Evolutionary conservation across 176 grass and related monocot species (phyloP), one percentile per base, ranked within the genome.

Genomic region (Aegilops longissima): DNA sequence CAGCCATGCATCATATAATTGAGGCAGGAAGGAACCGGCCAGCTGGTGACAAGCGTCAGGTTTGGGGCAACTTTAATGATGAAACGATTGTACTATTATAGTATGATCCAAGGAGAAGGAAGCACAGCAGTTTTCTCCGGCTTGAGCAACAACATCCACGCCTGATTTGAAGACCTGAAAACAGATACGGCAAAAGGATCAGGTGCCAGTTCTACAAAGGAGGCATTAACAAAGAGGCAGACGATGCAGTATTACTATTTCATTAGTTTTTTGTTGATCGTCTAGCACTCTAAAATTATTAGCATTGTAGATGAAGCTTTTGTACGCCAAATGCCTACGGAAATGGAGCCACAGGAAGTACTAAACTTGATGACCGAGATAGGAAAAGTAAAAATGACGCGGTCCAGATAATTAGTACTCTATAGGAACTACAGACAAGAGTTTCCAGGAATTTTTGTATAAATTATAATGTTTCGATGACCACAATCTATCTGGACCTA

Each of bases 11-110:
- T 85, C 71, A 24, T 62, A 88, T 61, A 91, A 79, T 82, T 81
- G 64, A 85, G 36, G 79, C 44, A 76, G 61, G 73, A 65, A 77
- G 64, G 35, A 51, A 51, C 66, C 89, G 56, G 82, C 42, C 65
- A 65, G 31, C 33, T 83, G 24, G 74, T 79, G 75, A 73, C 82
- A 65, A 72, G 74, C 12, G 58, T 61, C 75, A 84, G 56, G 76
- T 12, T 84, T 75, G 58, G 40, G 65, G 27, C n/a, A 79, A 65
- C 9, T 62, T 66, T 63, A 31, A 51, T 86, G 70, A 14, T 20
- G 40, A 59, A 71, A 80, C 29, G 31, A n/a, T 38, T 65, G 30
- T 54, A 54, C 56, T 12, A 12, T 12, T 12, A 12, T 12, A 4
- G 42, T 8, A 20, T 45, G 5, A 12, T 25, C 14, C 23, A 82